A percentile compares a stretch with the other conserved stretches of the same genome.
Evolutionary conservation across 352 stramenopile genomes (phyloP).

Genomic region (Pythium brachiatum): DNA sequence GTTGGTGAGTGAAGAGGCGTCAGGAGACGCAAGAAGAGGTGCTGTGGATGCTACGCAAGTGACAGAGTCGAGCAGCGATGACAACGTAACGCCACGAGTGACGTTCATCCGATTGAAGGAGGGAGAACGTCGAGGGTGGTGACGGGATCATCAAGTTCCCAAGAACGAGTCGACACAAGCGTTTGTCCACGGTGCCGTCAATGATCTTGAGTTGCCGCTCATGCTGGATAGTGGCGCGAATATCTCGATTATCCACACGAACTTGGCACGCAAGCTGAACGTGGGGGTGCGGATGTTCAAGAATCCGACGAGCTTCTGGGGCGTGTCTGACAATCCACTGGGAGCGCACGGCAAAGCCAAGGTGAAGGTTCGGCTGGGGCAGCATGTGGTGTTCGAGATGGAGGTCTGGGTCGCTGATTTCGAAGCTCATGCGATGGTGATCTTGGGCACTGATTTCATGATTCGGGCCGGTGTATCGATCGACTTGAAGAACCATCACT

Average conservation of each 20-base stretch:
- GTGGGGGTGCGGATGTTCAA: constrained; percentile 19
- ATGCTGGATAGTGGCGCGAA: constrained; percentile 25
- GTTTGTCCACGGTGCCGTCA: constrained; percentile 14
- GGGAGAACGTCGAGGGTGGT: constrained; percentile 11
- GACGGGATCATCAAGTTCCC: constrained; percentile 3
- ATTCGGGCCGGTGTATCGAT: not conserved
- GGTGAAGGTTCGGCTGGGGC: constrained; percentile 17
- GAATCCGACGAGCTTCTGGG: constrained; percentile 13
- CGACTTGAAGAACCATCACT: no score
- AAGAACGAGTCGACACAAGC: constrained; percentile 9
- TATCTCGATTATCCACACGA: constrained; percentile 15
- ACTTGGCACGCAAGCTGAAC: constrained; percentile 19
- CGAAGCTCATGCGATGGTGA: constrained; percentile 21
- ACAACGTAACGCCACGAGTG: not conserved
- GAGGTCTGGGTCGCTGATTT: constrained; percentile 25
- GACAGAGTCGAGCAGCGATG: no score
- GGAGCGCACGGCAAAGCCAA: not conserved
- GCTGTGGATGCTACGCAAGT: no score
- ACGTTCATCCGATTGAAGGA: not conserved
- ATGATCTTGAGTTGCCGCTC: constrained; percentile 10
- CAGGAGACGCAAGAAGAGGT: no score
- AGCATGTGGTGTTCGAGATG: constrained; percentile 15
- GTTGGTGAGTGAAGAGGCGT: no score
- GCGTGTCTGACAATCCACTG: constrained; percentile 13
- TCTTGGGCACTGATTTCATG: constrained; percentile 25